Evolutionary conservation across 2,329 filamentous ascomycete species (phyloP).

Genomic region (Botryotinia convoluta): DNA sequence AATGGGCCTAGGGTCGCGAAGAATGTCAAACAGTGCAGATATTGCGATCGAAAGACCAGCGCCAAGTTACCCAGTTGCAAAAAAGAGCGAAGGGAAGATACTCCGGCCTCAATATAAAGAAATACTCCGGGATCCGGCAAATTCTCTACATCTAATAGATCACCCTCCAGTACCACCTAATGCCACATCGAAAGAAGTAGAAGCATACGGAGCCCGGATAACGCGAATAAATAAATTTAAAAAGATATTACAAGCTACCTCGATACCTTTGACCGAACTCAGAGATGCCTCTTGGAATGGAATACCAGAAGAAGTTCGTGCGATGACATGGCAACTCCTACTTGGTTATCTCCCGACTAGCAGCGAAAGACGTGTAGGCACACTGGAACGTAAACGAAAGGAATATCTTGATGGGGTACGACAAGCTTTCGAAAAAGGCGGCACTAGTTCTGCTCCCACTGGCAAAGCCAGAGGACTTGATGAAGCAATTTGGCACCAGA

Average conservation of each 20-base stretch:
- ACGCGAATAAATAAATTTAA: conserved; percentile 99
- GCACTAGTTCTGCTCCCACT: conserved; percentile 44
- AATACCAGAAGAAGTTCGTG: conserved; percentile 88
- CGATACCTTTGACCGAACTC: conserved; percentile 80
- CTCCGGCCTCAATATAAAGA: conserved; percentile 97
- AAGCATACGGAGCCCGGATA: conserved; percentile 82
- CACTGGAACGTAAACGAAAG: conserved; percentile 89
- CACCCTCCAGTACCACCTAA: conserved; percentile 73
- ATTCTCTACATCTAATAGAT: conserved; percentile 89
- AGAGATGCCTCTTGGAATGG: conserved; percentile 90
- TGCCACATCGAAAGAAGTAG: conserved; percentile 77
- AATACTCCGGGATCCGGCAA: conserved; percentile 83
- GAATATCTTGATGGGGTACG: conserved; percentile 93
- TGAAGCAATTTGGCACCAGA: conserved; percentile 98
- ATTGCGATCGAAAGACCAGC: conserved; percentile 87
- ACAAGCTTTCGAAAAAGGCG: conserved; percentile 66
- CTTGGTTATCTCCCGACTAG: conserved; percentile 96
- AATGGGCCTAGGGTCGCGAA: conserved; percentile 46
- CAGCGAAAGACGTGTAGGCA: conserved; percentile 85
- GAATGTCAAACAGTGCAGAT: conserved; percentile 82
- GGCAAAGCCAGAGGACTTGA: conserved; percentile 69
- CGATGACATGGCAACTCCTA: conserved; percentile 98
- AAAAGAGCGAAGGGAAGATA: conserved; percentile 92
- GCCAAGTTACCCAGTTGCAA: conserved; percentile 80
- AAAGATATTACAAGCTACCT: conserved; percentile 86